These are phyloP conservation scores for Neonectria punicea DNA, from an alignment of 2,329 filamentous ascomycete species.

Conservation along the genomic window DNA sequence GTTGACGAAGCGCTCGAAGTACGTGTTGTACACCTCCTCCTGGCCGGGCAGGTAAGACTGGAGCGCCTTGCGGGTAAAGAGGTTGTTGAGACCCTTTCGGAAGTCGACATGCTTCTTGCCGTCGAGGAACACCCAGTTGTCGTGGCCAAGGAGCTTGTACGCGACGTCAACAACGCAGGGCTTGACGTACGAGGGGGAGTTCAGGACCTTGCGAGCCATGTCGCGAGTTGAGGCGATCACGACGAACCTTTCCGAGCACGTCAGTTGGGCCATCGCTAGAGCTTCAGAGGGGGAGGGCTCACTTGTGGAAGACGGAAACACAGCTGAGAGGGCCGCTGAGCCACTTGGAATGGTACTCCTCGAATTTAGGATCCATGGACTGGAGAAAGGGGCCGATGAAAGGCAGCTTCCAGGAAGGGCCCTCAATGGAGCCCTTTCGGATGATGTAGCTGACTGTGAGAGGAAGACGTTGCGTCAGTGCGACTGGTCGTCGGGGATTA, in stretches of 20 bases:
- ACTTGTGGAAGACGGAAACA: conserved; percentile 99
- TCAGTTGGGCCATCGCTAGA: conserved; percentile 19
- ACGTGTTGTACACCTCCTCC: conserved; percentile 89
- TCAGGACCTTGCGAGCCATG: conserved; percentile 96
- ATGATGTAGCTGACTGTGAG: conserved; percentile 76
- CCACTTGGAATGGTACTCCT: conserved; percentile 94
- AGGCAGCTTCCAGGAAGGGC: conserved; percentile 79
- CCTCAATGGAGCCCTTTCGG: conserved; percentile 80
- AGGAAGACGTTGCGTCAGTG: conserved; percentile 32
- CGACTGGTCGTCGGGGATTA: neutral
- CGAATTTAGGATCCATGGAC: conserved; percentile 91
- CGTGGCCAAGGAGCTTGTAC: conserved; percentile 88
- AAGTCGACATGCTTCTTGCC: conserved; percentile 96
- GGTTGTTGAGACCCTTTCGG: conserved; percentile 92
- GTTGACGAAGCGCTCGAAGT: conserved; percentile 82
- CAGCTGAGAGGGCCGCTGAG: conserved; percentile 90
- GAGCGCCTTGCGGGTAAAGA: conserved; percentile 93
- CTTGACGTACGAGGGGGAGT: conserved; percentile 91
- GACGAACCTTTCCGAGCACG: conserved; percentile 75
- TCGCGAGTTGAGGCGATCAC: conserved; percentile 96
- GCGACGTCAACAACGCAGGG: conserved; percentile 96
- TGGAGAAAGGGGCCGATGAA: conserved; percentile 97
- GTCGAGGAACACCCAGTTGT: conserved; percentile 98
- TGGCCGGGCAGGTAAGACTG: conserved; percentile 90
- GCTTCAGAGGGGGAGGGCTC: conserved; percentile 47